Conservation (phyloP, 306 rosid species). For the Casuarina glauca region DNA sequence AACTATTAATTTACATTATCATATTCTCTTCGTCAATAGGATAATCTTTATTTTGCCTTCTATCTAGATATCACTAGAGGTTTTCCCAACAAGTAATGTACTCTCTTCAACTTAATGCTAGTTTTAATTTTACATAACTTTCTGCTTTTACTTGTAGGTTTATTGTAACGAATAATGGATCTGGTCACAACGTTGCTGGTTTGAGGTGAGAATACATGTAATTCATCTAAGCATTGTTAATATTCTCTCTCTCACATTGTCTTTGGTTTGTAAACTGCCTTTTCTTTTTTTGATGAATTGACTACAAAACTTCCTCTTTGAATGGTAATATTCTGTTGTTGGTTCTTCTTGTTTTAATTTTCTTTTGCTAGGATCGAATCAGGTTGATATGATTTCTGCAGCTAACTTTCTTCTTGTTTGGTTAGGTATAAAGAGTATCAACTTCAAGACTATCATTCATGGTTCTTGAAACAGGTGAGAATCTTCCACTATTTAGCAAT, state of each 20-base stretch:
- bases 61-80: not conserved
- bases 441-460: slow-evolving; percentile 86
- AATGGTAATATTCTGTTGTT: not conserved
- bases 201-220: slow-evolving; percentile 56
- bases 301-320: not conserved
- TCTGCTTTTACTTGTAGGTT: slow-evolving; percentile 51
- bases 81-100: not conserved
- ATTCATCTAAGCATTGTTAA: slow-evolving; percentile 12
- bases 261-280: slow-evolving; percentile 6
- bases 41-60: not conserved
- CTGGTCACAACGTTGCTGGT: slow-evolving; percentile 77
- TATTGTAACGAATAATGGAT: slow-evolving; percentile 86
- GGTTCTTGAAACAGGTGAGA: slow-evolving; percentile 85
- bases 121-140: slow-evolving; percentile 16
- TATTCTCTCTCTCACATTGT: slow-evolving; percentile 2
- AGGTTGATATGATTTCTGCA: slow-evolving; percentile 8
- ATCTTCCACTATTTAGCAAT: slow-evolving; percentile 1
- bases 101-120: not conserved
- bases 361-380: slow-evolving; percentile 4
- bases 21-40: not conserved
- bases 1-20: not conserved
- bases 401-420: slow-evolving; percentile 29
- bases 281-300: not conserved
- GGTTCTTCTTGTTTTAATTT: slow-evolving; percentile 11
- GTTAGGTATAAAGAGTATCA: slow-evolving; percentile 93